These are phyloP conservation scores for Boletus vermiculosoides DNA, from an alignment of 768 basidiomycete genomes.

Conservation along the genomic window DNA sequence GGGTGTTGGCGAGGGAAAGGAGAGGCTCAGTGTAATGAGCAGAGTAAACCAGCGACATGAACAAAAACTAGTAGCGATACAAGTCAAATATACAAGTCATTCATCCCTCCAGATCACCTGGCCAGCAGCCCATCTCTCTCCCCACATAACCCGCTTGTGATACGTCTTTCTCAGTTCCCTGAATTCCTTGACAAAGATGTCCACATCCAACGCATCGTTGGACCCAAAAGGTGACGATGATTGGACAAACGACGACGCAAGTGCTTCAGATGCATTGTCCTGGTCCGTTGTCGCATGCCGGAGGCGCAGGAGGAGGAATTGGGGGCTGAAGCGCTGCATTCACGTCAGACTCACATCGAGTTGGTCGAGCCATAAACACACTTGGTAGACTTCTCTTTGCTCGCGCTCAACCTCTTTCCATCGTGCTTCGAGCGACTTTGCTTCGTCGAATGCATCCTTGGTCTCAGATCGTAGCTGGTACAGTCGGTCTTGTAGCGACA, in stretches of 20 bases:
- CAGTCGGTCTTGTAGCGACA: constrained; percentile 71
- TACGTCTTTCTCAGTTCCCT: constrained; percentile 85
- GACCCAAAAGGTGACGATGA: constrained; percentile 40
- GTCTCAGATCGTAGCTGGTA: constrained; percentile 79
- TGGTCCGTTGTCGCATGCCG: constrained; percentile 87
- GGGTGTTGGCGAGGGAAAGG: constrained; percentile 16
- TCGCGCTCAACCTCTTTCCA: constrained; percentile 89
- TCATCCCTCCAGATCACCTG: constrained; percentile 86
- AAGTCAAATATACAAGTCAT: constrained; percentile 3
- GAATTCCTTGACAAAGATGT: constrained; percentile 86
- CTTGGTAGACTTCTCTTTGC: constrained; percentile 88
- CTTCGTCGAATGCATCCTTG: constrained; percentile 83
- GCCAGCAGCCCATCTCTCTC: constrained; percentile 80
- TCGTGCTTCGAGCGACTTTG: constrained; percentile 72
- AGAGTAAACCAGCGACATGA: constrained; percentile 23
- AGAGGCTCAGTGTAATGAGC: constrained; percentile 29
- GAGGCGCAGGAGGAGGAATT: constrained; percentile 85
- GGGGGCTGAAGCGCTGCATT: constrained; percentile 75
- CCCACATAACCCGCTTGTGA: constrained; percentile 91
- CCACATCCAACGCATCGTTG: constrained; percentile 52
- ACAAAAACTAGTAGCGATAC: constrained; percentile 5
- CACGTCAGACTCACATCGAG: constrained; percentile 10
- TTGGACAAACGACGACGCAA: constrained; percentile 82
- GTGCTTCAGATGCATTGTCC: constrained; percentile 83
- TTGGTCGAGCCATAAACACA: constrained; percentile 30